A percentile compares a stretch with the other conserved stretches of the same genome.
These are phyloP conservation scores for Cutaneotrichosporon curvatum DNA, from an alignment of 1,284 basidiomycete genomes.

Conservation along the genomic window DNA sequence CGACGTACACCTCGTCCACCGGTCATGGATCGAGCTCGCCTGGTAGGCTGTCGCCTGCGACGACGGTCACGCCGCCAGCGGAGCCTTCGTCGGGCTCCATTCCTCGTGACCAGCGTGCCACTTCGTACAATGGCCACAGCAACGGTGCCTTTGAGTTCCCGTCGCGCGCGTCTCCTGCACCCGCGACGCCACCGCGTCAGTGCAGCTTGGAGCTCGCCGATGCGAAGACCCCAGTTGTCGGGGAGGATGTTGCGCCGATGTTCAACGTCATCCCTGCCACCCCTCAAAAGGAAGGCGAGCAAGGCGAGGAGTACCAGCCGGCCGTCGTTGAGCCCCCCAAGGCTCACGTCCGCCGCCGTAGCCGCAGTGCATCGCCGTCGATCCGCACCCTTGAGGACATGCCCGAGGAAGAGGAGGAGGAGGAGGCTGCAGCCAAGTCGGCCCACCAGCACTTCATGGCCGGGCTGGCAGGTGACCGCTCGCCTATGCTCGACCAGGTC, in stretches of 20 bases:
- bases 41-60: background rate
- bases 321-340: background rate
- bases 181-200: too few species aligned
- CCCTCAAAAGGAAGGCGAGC: conserved; percentile 26
- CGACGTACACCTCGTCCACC: conserved; percentile 1
- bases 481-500: background rate
- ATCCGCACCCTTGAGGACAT: conserved; percentile 8
- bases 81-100: too few species aligned
- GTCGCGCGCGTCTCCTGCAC: too few species aligned
- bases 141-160: too few species aligned
- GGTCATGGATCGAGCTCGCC: background rate
- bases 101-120: too few species aligned
- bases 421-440: background rate
- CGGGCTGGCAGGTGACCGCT: too few species aligned
- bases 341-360: background rate
- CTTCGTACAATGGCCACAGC: too few species aligned
- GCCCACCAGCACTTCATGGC: too few species aligned
- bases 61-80: background rate
- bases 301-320: background rate
- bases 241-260: conserved; percentile 3
- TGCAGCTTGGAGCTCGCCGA: too few species aligned
- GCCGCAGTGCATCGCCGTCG: background rate
- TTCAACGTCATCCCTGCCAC: conserved; percentile 45
- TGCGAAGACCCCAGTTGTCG: too few species aligned
- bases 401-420: conserved; percentile 21